Conservation (phyloP, 106 monocot species). For the Alisma plantagoaquatica region DNA sequence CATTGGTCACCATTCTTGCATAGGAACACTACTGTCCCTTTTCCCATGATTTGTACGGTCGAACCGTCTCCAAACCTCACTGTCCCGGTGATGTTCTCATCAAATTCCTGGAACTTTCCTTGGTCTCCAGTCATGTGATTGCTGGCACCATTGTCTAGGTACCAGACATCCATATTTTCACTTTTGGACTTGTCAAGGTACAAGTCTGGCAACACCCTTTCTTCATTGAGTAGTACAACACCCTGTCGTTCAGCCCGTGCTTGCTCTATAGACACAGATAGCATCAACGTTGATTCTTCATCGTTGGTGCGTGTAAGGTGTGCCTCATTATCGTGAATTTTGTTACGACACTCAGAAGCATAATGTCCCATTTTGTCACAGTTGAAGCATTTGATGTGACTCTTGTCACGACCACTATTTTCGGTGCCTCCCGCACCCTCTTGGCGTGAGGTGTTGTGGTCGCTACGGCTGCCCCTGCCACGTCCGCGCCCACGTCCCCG, state of each 20-base stretch:
- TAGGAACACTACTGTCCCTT: neutral
- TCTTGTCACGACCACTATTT: too few relatives aligned
- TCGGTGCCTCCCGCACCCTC: too few relatives aligned
- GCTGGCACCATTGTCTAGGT: neutral
- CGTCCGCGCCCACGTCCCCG: neutral
- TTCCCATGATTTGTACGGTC: slow-evolving; percentile 6
- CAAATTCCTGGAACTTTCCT: neutral
- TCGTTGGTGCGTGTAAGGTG: neutral
- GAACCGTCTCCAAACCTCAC: slow-evolving; percentile 2
- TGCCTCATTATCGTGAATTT: neutral
- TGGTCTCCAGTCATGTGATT: slow-evolving; percentile 3
- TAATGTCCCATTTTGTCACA: too few relatives aligned
- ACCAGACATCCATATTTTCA: neutral
- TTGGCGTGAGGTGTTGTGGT: too few relatives aligned
- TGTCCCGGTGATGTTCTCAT: slow-evolving; percentile 2
- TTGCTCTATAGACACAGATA: neutral
- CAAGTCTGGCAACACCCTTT: neutral
- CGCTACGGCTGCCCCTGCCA: too few relatives aligned
- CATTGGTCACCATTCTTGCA: slow-evolving; percentile 6
- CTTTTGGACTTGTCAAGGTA: neutral
- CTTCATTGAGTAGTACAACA: neutral
- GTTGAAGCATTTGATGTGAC: too few relatives aligned
- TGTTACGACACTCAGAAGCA: neutral
- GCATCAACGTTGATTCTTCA: neutral
- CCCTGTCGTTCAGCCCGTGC: neutral